Base-by-base conservation (phyloP, 148 eudicot species). In the Amaranthus cruentus region DNA sequence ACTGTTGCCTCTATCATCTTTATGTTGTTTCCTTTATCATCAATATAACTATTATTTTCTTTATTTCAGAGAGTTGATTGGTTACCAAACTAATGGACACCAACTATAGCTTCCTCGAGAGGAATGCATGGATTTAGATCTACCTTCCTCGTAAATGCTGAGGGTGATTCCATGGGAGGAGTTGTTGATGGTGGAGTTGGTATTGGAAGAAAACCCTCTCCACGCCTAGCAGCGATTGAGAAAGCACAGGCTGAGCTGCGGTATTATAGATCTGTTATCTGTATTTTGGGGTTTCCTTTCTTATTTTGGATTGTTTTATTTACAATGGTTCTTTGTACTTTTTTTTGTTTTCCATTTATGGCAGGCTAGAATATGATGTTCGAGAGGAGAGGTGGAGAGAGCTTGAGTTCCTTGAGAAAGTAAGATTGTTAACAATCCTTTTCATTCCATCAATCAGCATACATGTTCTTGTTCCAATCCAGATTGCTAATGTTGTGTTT, bases 81-180 rank as follows among this genome's bases (percentile, higher is more conserved):
- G 54, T 57, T 71, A 70, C 42, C 63, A 75, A 66, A 75, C 69
- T 65, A 71, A 90, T 90, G 90, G 87, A 78, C 53, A 46, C 75
- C 73, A 81, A 62, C 80, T 81, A 76, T 87, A 80, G 83, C 77
- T 76, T 74, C 74, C 77, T 70, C 38, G 71, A 74, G 71, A 78
- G 93, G 89, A 84, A 88, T 88, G 96, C 92, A 89, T 92, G 91
- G 92, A 85, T 92, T 81, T 81, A 80, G 85, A 64, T 86, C 79
- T 85, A 63, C 84, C 84, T 77, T 80, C 80, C 72, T 90, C 76
- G 91, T 92, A 87, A 87, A 92, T 92, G 96, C 94, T 76, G 91
- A 86, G 86, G 87, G 89, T 84, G 95, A 88, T 87, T 91, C 91
- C 89, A 96, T 96, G 99, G 97, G 97, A 70, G 93, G 93, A 79